phyloP scores from a whole-genome alignment of 371 early-diverging fungal species.

The Mucor indicus region DNA sequence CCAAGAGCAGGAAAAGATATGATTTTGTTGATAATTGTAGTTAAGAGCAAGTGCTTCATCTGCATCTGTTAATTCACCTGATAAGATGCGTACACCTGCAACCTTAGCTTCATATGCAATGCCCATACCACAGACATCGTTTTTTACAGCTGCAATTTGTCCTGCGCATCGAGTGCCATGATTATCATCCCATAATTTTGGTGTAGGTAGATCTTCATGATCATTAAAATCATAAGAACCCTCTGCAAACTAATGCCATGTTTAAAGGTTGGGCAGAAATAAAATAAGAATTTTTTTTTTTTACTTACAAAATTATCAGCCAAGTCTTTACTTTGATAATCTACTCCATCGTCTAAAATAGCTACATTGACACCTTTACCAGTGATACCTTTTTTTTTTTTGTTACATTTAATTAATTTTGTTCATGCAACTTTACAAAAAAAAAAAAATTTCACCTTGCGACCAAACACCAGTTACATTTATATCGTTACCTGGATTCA shows the following conservation, averaged over 20 bases:
- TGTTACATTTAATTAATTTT: neutral
- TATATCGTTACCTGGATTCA: conserved; percentile 74
- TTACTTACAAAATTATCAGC: conserved; percentile 82
- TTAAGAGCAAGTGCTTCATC: conserved; percentile 92
- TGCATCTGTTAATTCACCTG: conserved; percentile 79
- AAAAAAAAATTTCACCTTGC: too few species aligned
- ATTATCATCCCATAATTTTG: conserved; percentile 74
- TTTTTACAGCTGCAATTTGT: conserved; percentile 89
- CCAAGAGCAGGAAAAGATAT: conserved; percentile 95
- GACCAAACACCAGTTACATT: conserved; percentile 93
- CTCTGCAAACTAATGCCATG: conserved; percentile 56
- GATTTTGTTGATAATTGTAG: conserved; percentile 80
- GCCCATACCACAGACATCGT: conserved; percentile 94
- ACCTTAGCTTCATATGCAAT: conserved; percentile 88
- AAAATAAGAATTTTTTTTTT: too few species aligned
- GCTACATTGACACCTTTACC: conserved; percentile 86
- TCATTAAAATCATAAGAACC: conserved; percentile 96
- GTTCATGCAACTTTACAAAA: too few species aligned
- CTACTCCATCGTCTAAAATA: conserved; percentile 95
- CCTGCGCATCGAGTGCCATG: conserved; percentile 98
- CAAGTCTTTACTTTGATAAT: conserved; percentile 81
- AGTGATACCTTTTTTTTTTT: conserved; percentile 57
- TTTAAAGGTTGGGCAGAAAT: too few species aligned
- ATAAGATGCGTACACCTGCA: conserved; percentile 90
- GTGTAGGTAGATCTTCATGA: conserved; percentile 72